Evolutionary conservation across 2,329 filamentous ascomycete species (phyloP).

Genomic region (Chaetoscypha palmicola): DNA sequence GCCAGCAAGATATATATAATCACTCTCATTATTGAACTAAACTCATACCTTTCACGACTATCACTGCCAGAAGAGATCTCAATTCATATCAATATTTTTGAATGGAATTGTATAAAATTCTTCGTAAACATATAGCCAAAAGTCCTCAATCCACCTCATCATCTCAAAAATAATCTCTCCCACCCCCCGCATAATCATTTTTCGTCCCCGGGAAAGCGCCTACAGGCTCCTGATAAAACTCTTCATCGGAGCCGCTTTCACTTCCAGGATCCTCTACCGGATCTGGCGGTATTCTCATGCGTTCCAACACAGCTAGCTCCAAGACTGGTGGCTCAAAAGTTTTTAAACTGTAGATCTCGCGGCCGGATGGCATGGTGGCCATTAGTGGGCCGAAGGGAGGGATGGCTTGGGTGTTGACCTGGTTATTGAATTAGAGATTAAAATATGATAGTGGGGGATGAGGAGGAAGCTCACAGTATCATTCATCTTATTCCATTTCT

Average conservation of each 20-base stretch:
- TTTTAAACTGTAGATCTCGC: conserved; percentile 73
- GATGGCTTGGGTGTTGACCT: conserved; percentile 76
- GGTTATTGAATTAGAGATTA: conserved; percentile 7
- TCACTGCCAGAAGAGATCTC: too few relatives aligned
- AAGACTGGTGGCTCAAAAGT: conserved; percentile 60
- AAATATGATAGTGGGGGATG: neutral
- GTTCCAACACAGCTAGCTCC: conserved; percentile 56
- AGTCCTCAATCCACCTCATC: conserved; percentile 11
- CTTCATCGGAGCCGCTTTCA: conserved; percentile 36
- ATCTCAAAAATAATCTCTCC: conserved; percentile 26
- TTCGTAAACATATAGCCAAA: neutral
- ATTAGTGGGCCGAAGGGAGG: conserved; percentile 66
- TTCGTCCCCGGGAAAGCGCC: conserved; percentile 46
- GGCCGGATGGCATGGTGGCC: conserved; percentile 75
- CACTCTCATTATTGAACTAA: too few relatives aligned
- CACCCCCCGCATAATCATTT: conserved; percentile 32
- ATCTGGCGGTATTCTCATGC: conserved; percentile 50
- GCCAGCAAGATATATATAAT: too few relatives aligned
- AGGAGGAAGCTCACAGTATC: conserved; percentile 61
- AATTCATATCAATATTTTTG: too few relatives aligned
- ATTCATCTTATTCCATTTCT: conserved; percentile 89
- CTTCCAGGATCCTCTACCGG: conserved; percentile 36
- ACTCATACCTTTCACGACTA: too few relatives aligned
- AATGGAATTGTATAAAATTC: neutral
- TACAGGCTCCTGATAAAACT: conserved; percentile 28